Conservation (phyloP, 305 asterid species). For the Fraxinus velutina region DNA sequence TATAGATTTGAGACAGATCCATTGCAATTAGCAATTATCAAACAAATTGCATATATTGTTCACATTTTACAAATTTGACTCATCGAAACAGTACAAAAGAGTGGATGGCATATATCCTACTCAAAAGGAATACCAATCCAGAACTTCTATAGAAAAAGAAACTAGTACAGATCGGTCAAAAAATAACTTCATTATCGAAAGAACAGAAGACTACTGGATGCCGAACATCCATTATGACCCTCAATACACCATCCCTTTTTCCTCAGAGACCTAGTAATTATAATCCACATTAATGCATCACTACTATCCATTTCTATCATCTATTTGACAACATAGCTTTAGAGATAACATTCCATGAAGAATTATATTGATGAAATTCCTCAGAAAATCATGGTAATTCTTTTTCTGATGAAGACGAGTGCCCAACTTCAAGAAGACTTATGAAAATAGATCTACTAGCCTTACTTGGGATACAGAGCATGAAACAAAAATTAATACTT, state of each 20-base stretch:
- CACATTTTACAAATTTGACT: background rate
- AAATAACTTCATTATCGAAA: background rate
- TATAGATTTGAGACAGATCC: background rate
- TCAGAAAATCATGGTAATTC: background rate
- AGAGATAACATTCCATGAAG: conserved; percentile 9
- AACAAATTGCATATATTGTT: background rate
- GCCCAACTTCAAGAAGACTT: background rate
- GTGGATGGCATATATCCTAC: background rate
- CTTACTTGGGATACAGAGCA: background rate
- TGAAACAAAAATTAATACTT: background rate
- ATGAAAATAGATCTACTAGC: background rate
- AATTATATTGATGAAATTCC: background rate
- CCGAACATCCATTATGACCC: background rate
- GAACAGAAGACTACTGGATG: background rate
- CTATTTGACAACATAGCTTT: background rate
- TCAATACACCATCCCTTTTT: background rate
- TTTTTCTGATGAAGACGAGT: background rate
- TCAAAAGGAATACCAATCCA: background rate
- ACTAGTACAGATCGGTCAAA: background rate
- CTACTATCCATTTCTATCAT: background rate
- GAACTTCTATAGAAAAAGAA: background rate
- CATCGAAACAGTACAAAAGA: background rate
- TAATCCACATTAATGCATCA: conserved; percentile 1
- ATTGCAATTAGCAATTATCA: background rate
- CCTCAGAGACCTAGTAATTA: background rate